These are phyloP conservation scores for Vitis rotundifolia DNA, from an alignment of 164 flowering plant species.

Conservation along the genomic window DNA sequence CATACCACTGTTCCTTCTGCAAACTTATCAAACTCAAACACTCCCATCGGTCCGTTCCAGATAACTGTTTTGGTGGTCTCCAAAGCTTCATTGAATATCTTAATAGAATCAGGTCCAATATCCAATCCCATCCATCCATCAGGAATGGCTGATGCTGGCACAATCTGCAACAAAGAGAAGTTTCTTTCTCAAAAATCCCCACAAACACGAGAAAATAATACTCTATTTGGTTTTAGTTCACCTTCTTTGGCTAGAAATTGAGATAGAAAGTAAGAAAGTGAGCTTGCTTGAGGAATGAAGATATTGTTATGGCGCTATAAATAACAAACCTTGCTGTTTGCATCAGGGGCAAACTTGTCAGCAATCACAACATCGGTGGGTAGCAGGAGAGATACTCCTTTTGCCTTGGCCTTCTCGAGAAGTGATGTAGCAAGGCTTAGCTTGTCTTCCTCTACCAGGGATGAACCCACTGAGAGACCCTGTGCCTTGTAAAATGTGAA, in stretches of 20 bases:
- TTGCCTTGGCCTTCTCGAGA: conserved; percentile 68
- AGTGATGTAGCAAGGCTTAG: conserved; percentile 70
- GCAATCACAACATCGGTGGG: conserved; percentile 78
- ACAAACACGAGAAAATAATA: too few relatives aligned
- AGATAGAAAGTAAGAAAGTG: too few relatives aligned
- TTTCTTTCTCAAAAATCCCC: too few relatives aligned
- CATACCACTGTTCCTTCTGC: conserved; percentile 79
- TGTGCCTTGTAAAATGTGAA: conserved; percentile 88
- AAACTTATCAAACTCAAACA: conserved; percentile 76
- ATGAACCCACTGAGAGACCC: conserved; percentile 74
- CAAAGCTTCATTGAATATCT: conserved; percentile 68
- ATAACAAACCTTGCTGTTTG: conserved; percentile 72
- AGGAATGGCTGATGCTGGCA: conserved; percentile 72
- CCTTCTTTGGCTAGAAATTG: too few relatives aligned
- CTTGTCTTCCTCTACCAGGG: conserved; percentile 82
- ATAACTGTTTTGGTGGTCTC: conserved; percentile 75
- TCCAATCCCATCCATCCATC: conserved; percentile 96
- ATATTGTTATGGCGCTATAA: neutral
- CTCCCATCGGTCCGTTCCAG: conserved; percentile 95
- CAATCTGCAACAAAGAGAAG: conserved; percentile 42
- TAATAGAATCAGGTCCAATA: conserved; percentile 79
- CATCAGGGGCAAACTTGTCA: conserved; percentile 84
- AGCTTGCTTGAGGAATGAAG: too few relatives aligned
- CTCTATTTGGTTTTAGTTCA: neutral
- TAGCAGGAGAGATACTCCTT: conserved; percentile 72